Conservation (phyloP, 2,329 filamentous ascomycete species). For the Neospermospora avenae region DNA sequence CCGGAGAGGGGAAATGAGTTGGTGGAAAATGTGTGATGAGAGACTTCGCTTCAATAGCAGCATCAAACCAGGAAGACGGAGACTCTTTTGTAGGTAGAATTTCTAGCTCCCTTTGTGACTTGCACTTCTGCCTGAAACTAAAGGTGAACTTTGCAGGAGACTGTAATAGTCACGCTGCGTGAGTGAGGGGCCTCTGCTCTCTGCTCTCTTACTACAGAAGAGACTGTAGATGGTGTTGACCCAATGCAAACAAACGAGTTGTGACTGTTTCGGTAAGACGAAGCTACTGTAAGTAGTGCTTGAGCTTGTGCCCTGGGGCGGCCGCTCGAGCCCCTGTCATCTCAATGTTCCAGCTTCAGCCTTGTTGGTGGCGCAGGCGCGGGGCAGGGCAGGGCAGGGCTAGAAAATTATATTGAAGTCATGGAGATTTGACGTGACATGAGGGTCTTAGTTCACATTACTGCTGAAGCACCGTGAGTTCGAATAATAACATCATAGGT, state of each 20-base stretch:
- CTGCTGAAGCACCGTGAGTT: too few relatives aligned
- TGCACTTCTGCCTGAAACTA: neutral
- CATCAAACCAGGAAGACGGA: neutral
- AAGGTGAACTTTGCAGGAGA: neutral
- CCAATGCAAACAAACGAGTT: too few relatives aligned
- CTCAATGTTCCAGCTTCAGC: neutral
- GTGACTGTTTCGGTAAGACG: neutral
- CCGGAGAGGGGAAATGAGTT: neutral
- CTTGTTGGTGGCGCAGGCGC: neutral
- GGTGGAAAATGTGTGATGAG: neutral
- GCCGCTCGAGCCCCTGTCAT: neutral
- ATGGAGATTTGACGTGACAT: neutral
- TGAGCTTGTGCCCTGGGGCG: too few relatives aligned
- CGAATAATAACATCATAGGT: too few relatives aligned
- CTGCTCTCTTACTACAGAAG: neutral
- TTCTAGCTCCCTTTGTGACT: neutral
- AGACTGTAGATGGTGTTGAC: too few relatives aligned
- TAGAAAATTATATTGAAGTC: neutral
- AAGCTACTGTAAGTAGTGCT: neutral
- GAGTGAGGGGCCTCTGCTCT: neutral
- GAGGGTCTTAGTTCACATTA: too few relatives aligned
- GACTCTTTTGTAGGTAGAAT: neutral
- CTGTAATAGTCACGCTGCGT: constrained; percentile 10
- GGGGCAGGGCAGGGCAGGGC: neutral
- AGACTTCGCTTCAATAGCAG: neutral